A percentile compares a stretch with the other conserved stretches of the same genome.
These are phyloP conservation scores for Cordyceps militaris DNA, from an alignment of 2,329 filamentous ascomycete species.

Conservation along the genomic window DNA sequence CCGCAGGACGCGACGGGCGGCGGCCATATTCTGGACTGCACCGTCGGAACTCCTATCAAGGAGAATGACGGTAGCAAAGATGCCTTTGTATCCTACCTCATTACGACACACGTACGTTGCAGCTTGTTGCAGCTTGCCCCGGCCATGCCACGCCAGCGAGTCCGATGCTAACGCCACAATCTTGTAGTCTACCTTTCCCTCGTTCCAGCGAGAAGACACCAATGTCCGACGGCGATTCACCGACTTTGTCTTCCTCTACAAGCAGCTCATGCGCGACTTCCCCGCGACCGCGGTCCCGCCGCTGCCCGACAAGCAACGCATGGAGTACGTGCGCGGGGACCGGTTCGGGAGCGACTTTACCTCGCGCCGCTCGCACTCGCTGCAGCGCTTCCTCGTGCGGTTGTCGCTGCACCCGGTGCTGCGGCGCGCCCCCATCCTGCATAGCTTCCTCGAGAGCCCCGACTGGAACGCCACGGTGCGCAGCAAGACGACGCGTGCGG, in stretches of 20 bases:
- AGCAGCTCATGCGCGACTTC: conserved; percentile 79
- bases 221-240: conserved; percentile 86
- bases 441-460: conserved; percentile 82
- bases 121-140: neutral
- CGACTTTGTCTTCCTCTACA: conserved; percentile 95
- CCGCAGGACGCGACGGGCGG: conserved; percentile 56
- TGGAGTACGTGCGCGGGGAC: conserved; percentile 96
- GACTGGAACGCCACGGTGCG: conserved; percentile 98
- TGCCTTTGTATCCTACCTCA: conserved; percentile 90
- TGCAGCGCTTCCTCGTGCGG: conserved; percentile 84
- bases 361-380: conserved; percentile 74
- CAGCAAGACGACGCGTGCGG: conserved; percentile 60
- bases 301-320: conserved; percentile 95
- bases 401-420: conserved; percentile 83
- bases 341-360: conserved; percentile 94
- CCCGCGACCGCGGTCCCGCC: conserved; percentile 89
- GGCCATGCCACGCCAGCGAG: neutral
- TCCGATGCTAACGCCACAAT: neutral
- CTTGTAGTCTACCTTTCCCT: conserved; percentile 78
- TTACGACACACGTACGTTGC: conserved; percentile 70
- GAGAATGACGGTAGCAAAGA: conserved; percentile 97
- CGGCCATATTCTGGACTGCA: conserved; percentile 73
- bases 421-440: conserved; percentile 72
- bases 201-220: conserved; percentile 77
- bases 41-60: conserved; percentile 76